Evolutionary conservation across 106 monocot species (phyloP), one percentile per base, ranked within the genome.

Genomic region (Hemerocallis citrina): DNA sequence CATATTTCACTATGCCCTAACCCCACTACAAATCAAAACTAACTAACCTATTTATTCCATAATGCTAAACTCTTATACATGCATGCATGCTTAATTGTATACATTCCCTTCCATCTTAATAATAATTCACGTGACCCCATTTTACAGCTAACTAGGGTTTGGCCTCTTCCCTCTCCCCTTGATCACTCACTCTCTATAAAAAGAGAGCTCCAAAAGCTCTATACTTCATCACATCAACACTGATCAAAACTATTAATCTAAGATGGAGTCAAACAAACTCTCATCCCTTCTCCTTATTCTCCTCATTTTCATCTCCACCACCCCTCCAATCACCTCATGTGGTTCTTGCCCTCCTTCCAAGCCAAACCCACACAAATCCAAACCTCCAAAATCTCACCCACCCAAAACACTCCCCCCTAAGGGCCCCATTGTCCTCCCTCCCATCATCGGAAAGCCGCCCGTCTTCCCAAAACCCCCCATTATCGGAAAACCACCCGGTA

Each of bases 231-330:
- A 29, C 0, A 31, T 31, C 13, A 0, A 3, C 1, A 7, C 52
- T 25, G n/a, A n/a, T n/a, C n/a, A n/a, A n/a, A 55, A 15, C 12
- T 24, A 14, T 0, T 0, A 13, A n/a, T 3, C 40, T 30, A n/a
- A 34, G 46, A 79, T 79, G 78, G 78, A 68, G 21, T 62, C 61
- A 29, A 20, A 35, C 35, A 72, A 73, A 41, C 35, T 56, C 77
- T 19, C 58, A 3, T 57, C 73, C 23, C 37, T 73, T 55, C 29
- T 74, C 49, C 58, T 81, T 12, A 55, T 63, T 61, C 47, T 77
- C 52, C 36, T 73, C 51, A 64, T 82, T 65, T 49, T 73, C 55
- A 36, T 69, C 68, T 73, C 81, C 69, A 46, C 69, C 66, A 31
- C 63, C 39, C 0, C 68, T n/a, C 65, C 76, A 43, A 28, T 65